Percentiles rank a stretch among this genome's conserved stretches.
These are phyloP conservation scores for Plantago ovata DNA, from an alignment of 257 asterid genomes.

Conservation along the genomic window DNA sequence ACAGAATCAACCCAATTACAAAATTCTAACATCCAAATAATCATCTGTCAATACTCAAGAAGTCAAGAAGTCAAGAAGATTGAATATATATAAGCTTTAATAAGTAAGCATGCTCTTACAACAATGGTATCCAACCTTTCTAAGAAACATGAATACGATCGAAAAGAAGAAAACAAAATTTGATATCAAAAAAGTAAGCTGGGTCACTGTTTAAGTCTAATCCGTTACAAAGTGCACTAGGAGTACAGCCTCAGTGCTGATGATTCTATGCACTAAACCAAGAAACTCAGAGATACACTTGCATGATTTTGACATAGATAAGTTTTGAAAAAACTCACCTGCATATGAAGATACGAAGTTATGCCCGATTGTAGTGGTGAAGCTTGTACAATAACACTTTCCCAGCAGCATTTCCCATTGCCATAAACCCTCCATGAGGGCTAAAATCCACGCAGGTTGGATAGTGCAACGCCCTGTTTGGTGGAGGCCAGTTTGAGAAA, in stretches of 20 bases:
- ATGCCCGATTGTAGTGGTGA: conserved; percentile 82
- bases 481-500: conserved; percentile 86
- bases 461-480: conserved; percentile 40
- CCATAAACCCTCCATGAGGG: conserved; percentile 93
- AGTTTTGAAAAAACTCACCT: conserved; percentile 1
- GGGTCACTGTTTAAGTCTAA: not conserved
- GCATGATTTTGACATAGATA: not conserved
- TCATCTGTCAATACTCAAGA: too few relatives aligned
- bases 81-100: too few relatives aligned
- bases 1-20: too few relatives aligned
- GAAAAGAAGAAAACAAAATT: not conserved
- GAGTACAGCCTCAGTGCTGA: not conserved
- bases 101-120: not conserved
- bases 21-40: too few relatives aligned
- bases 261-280: not conserved
- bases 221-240: not conserved
- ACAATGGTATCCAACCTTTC: not conserved
- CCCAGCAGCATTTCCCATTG: conserved; percentile 80
- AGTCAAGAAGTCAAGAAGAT: too few relatives aligned
- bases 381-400: conserved; percentile 77
- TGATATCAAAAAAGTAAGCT: not conserved
- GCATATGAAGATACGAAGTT: conserved; percentile 2
- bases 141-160: not conserved
- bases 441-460: conserved; percentile 83
- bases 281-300: too few relatives aligned